A percentile compares a stretch with the other conserved stretches of the same genome.
Evolutionary conservation across 257 asterid genomes (phyloP).

Genomic region (Solanum piurae): DNA sequence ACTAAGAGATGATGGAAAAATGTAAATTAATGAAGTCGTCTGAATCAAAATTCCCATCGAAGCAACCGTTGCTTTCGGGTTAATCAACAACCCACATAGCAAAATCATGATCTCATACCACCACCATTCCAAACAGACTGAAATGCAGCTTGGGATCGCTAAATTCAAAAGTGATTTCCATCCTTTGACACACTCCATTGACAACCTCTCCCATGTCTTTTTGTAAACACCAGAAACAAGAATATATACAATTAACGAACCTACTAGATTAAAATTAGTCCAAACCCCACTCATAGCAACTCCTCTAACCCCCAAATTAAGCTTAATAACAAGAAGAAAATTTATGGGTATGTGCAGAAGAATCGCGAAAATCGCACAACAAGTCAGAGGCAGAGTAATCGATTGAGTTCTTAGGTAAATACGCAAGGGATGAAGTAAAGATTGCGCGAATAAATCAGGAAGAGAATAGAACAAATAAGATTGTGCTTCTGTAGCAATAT

Average conservation of each 20-base stretch:
- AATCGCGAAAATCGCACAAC: conserved; percentile 48
- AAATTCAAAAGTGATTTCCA: conserved; percentile 46
- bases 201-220: conserved; percentile 48
- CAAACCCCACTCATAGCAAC: conserved; percentile 50
- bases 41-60: conserved; percentile 82
- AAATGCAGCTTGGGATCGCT: conserved; percentile 74
- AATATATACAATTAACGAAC: conserved; percentile 29
- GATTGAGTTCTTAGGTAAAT: conserved; percentile 71
- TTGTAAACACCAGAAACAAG: conserved; percentile 38
- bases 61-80: conserved; percentile 64
- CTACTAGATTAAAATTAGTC: conserved; percentile 61
- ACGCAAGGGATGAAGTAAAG: conserved; percentile 57
- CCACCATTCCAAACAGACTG: conserved; percentile 90
- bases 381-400: conserved; percentile 57
- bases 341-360: conserved; percentile 54
- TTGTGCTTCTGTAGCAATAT: conserved; percentile 57
- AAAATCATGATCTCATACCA: conserved; percentile 85
- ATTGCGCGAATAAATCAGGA: conserved; percentile 53
- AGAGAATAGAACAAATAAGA: conserved; percentile 38
- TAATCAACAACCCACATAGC: conserved; percentile 47
- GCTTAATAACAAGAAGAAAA: conserved; percentile 42
- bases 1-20: conserved; percentile 67
- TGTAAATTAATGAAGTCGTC: conserved; percentile 67
- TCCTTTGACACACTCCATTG: conserved; percentile 41
- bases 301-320: conserved; percentile 45